A percentile compares a stretch with the other conserved stretches of the same genome.
Conservation (phyloP, 2,329 filamentous ascomycete genomes). For the Plenodomus tracheiphilus region DNA sequence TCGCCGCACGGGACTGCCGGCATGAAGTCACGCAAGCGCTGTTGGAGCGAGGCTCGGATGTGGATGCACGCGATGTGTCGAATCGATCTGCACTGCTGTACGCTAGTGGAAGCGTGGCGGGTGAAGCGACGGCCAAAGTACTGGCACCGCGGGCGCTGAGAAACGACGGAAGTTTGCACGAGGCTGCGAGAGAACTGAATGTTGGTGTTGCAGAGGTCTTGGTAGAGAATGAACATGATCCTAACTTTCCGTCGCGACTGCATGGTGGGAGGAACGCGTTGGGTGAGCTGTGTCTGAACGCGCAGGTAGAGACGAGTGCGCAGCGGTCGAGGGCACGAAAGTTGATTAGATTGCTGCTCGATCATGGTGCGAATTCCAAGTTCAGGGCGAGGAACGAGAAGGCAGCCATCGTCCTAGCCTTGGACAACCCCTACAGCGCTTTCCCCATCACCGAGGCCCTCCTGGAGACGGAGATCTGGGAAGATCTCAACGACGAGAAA, state of each 20-base stretch:
- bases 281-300: conserved; percentile 64
- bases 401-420: conserved; percentile 62
- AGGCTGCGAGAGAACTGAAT: conserved; percentile 64
- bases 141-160: conserved; percentile 61
- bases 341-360: conserved; percentile 60
- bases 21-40: conserved; percentile 62
- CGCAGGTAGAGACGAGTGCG: conserved; percentile 48
- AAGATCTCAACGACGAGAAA: conserved; percentile 64
- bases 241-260: conserved; percentile 66
- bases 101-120: conserved; percentile 56
- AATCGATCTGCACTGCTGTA: conserved; percentile 64
- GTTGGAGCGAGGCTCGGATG: conserved; percentile 62
- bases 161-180: conserved; percentile 70
- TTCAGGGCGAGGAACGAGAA: conserved; percentile 60
- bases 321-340: conserved; percentile 39
- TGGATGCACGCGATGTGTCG: conserved; percentile 60
- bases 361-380: conserved; percentile 60
- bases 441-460: conserved; percentile 60
- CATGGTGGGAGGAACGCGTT: conserved; percentile 66
- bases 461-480: conserved; percentile 67
- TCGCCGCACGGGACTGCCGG: conserved; percentile 60
- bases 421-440: conserved; percentile 59
- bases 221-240: conserved; percentile 62
- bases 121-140: conserved; percentile 37
- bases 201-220: conserved; percentile 60